Evolutionary conservation across 805 yeast genomes (phyloP).

Genomic region (Spencermartinsiella europaea): DNA sequence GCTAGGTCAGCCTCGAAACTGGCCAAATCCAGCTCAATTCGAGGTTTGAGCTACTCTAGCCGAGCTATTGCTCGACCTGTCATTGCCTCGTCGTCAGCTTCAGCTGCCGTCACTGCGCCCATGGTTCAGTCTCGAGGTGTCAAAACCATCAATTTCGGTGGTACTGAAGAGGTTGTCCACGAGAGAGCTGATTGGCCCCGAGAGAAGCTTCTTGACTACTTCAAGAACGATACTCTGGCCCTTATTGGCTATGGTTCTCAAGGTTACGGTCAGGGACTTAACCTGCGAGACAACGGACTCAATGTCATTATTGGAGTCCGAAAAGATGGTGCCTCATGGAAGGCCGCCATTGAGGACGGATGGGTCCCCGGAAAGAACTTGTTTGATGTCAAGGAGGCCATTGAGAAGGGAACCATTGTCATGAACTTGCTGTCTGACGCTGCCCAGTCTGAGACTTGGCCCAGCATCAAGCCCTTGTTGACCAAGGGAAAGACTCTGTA

Average conservation of each 20-base stretch:
- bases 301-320: conserved; percentile 98
- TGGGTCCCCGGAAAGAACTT: conserved; percentile 99
- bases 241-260: conserved; percentile 99
- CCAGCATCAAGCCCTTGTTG: conserved; percentile 75
- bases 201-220: conserved; percentile 91
- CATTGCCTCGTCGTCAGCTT: conserved; percentile 38
- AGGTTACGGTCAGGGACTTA: conserved; percentile 99
- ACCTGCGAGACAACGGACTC: conserved; percentile 98
- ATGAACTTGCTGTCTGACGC: conserved; percentile 99
- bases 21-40: not conserved
- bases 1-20: conserved; percentile 2
- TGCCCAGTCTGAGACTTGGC: conserved; percentile 99
- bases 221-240: conserved; percentile 97
- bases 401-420: conserved; percentile 82
- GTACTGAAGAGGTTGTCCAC: conserved; percentile 90
- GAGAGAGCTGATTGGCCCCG: conserved; percentile 99
- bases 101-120: conserved; percentile 40
- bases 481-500: conserved; percentile 97
- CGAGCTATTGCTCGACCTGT: conserved; percentile 45
- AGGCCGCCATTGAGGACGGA: conserved; percentile 98
- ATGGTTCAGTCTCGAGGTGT: conserved; percentile 71
- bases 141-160: conserved; percentile 95
- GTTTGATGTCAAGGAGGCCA: conserved; percentile 92
- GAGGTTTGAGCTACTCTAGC: not conserved
- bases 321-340: conserved; percentile 99